phyloP scores from a whole-genome alignment of 805 yeast genomes.

The Teunomyces gatunensis region DNA sequence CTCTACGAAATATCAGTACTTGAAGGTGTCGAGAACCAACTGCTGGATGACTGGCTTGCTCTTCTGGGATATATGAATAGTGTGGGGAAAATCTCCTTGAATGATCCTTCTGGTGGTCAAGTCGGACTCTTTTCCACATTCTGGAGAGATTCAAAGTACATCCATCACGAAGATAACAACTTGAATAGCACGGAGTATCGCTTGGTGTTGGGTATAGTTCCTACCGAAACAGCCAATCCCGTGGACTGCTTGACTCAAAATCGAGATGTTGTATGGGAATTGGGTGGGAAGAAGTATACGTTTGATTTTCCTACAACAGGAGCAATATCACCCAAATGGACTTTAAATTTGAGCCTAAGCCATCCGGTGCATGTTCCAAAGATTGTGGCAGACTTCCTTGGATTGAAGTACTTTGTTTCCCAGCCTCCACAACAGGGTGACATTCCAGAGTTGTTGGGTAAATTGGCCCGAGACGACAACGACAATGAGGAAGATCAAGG shows the following conservation, averaged over 20 bases:
- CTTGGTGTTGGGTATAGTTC: conserved; percentile 21
- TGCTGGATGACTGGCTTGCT: conserved; percentile 17
- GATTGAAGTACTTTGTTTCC: conserved; percentile 11
- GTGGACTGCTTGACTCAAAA: conserved; percentile 22
- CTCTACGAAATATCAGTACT: conserved; percentile 22
- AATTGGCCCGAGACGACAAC: conserved; percentile 8
- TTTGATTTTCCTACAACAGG: conserved; percentile 15
- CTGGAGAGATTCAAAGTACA: conserved; percentile 33
- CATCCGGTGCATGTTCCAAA: conserved; percentile 26
- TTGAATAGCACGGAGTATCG: conserved; percentile 17
- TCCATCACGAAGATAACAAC: conserved; percentile 21
- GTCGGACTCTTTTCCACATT: conserved; percentile 36
- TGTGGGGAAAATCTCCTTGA: conserved; percentile 27
- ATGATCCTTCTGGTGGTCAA: conserved; percentile 18
- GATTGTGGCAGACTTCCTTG: conserved; percentile 30
- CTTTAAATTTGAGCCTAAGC: conserved; percentile 22
- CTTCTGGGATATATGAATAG: conserved; percentile 20
- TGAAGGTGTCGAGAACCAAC: conserved; percentile 17
- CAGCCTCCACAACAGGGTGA: background rate
- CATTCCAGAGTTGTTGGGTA: conserved; percentile 1
- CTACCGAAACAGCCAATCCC: conserved; percentile 3
- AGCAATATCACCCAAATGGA: conserved; percentile 20
- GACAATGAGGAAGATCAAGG: background rate
- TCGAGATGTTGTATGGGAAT: conserved; percentile 21
- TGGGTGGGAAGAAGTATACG: conserved; percentile 13